Conservation (phyloP, 2,329 filamentous ascomycete species). For the Epicoccum nigrum region DNA sequence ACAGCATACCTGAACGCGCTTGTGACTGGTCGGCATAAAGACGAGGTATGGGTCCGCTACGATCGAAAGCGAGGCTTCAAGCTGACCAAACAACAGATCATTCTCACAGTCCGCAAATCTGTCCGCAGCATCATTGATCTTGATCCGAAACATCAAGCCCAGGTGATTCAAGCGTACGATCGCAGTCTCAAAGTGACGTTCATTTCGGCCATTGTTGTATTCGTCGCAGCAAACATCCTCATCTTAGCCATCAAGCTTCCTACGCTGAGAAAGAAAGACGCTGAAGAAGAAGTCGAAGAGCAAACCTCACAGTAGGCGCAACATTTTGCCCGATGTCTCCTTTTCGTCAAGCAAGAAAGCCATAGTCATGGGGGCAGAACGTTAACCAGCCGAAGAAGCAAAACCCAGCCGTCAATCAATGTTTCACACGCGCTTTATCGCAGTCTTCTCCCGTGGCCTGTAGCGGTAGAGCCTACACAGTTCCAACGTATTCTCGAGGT, state of each 20-base stretch:
- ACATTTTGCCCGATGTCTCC: too few relatives aligned
- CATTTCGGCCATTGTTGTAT: conserved; percentile 49
- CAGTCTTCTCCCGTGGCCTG: too few relatives aligned
- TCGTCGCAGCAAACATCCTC: conserved; percentile 59
- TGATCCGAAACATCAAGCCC: conserved; percentile 52
- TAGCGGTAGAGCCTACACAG: too few relatives aligned
- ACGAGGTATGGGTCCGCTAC: conserved; percentile 45
- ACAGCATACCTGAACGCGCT: conserved; percentile 62
- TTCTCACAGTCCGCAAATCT: conserved; percentile 57
- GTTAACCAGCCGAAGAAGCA: too few relatives aligned
- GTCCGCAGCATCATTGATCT: conserved; percentile 56
- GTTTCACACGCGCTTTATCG: too few relatives aligned
- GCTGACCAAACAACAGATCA: conserved; percentile 41
- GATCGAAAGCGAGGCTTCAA: background rate
- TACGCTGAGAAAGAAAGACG: conserved; percentile 40
- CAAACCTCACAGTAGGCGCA: too few relatives aligned
- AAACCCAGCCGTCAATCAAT: too few relatives aligned
- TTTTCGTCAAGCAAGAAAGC: too few relatives aligned
- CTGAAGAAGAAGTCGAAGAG: conserved; percentile 9
- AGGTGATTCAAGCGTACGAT: conserved; percentile 53
- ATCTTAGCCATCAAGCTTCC: conserved; percentile 62
- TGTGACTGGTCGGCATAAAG: conserved; percentile 66
- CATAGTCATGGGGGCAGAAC: too few relatives aligned
- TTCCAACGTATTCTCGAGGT: too few relatives aligned
- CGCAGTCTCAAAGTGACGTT: conserved; percentile 51